Percentiles rank a stretch among this genome's conserved stretches.
phyloP scores from a whole-genome alignment of 768 basidiomycete genomes.

The Hericium alpestre region DNA sequence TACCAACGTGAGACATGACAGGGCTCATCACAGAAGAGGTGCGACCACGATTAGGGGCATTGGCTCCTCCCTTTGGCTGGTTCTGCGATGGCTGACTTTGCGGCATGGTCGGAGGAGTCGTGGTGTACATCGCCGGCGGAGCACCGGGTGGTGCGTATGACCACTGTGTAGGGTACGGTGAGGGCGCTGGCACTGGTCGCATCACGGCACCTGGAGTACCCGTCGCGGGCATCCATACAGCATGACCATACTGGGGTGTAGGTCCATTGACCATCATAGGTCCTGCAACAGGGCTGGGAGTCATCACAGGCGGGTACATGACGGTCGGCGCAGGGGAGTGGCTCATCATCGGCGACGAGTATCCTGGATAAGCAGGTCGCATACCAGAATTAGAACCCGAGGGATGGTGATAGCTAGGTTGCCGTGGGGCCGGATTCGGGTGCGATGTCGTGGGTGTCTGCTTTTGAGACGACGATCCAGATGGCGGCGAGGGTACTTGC shows the following conservation, averaged over 20 bases:
- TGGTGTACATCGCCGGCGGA: conserved; percentile 37
- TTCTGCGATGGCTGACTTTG: conserved; percentile 33
- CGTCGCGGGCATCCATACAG: conserved; percentile 55
- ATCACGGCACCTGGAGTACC: conserved; percentile 40
- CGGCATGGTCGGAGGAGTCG: conserved; percentile 32
- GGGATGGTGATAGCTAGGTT: conserved; percentile 13
- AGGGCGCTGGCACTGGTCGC: conserved; percentile 41
- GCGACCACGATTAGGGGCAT: conserved; percentile 33
- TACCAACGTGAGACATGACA: conserved; percentile 35
- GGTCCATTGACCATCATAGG: conserved; percentile 56
- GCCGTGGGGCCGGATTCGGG: conserved; percentile 4
- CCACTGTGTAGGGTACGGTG: conserved; percentile 53
- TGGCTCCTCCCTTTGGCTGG: conserved; percentile 28
- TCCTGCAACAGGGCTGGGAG: conserved; percentile 52
- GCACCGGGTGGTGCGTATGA: conserved; percentile 48
- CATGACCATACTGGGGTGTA: conserved; percentile 46
- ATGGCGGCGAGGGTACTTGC: conserved; percentile 60
- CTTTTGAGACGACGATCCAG: conserved; percentile 35
- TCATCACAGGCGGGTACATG: conserved; percentile 51
- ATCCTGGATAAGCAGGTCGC: conserved; percentile 47
- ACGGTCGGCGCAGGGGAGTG: conserved; percentile 61
- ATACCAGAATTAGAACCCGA: conserved; percentile 36
- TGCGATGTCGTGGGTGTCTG: conserved; percentile 31
- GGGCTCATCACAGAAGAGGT: conserved; percentile 51
- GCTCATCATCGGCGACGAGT: conserved; percentile 62